Conservation (phyloP, 2,329 filamentous ascomycete genomes). For the Clarireedia monteithiana region DNA sequence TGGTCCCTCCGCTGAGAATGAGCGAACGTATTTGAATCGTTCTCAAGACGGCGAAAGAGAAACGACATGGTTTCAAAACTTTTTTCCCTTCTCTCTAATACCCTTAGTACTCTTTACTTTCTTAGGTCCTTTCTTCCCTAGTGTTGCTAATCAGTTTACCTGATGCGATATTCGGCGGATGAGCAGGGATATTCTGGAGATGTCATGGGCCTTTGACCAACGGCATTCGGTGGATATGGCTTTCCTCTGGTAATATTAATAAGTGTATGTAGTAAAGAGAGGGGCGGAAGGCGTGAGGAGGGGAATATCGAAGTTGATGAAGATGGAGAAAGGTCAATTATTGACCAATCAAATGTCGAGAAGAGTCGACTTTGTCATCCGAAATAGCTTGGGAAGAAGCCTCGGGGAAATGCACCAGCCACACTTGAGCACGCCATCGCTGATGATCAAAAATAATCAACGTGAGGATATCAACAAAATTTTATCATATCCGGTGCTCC, state of each 20-base stretch:
- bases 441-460: neutral
- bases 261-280: slow-evolving; percentile 8
- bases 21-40: slow-evolving; percentile 22
- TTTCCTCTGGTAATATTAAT: neutral
- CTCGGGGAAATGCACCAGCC: slow-evolving; percentile 9
- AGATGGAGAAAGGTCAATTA: neutral
- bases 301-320: neutral
- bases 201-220: neutral
- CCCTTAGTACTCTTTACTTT: neutral
- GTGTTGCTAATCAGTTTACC: neutral
- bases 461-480: slow-evolving; percentile 3
- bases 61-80: slow-evolving; percentile 26
- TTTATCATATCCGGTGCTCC: neutral
- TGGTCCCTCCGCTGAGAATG: slow-evolving; percentile 15
- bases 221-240: neutral
- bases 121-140: slow-evolving; percentile 5
- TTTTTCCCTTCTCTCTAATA: neutral
- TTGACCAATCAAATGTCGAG: neutral
- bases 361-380: slow-evolving; percentile 9
- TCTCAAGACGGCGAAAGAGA: slow-evolving; percentile 13
- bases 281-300: slow-evolving; percentile 6
- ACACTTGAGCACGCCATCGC: slow-evolving; percentile 8
- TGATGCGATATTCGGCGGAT: slow-evolving; percentile 11
- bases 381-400: neutral
- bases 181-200: slow-evolving; percentile 6